Evolutionary conservation across 495 filamentous ascomycete genomes (phyloP), one percentile per base, ranked within the genome.

Genomic region (Geoglossum glabrum): DNA sequence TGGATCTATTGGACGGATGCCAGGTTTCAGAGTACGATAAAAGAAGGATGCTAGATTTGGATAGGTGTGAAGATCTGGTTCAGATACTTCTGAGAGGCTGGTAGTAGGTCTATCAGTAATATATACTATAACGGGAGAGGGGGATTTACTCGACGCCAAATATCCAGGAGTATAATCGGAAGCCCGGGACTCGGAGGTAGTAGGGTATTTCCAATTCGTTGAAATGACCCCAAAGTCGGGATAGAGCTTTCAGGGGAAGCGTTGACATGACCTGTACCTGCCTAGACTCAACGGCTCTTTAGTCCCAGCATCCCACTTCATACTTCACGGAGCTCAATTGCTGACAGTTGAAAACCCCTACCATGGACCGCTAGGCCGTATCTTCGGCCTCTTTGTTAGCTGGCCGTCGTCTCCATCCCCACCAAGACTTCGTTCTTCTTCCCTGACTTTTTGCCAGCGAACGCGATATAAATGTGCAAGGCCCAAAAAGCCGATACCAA

Each of bases 231-330:
- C 92, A 99, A 60, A 94, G 63, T 27, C 93, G 80, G 10, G 89
- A 95, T 57, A 97, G 75, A 38, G 87, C 90, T 70, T 99, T 99
- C 59, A 99, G 71, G 25, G 92, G 92, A 52, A 99, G 72, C 0
- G 90, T 97, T 17, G 87, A 93, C 84, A 99, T 95, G 63, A 97
- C 77, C 67, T 94, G 87, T 25, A 99, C 85, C 65, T 93, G 86
- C 90, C 84, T 86, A 60, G 10, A 28, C 40, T 59, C 36, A 50
- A 56, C 57, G 45, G 60, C 15, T 21, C 21, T 59, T 61, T 46
- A 63, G 34, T 55, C 38, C 59, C 47, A 34, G 26, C 17, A 30
- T 15, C 21, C 25, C 21, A 36, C 30, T 25, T 17, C 10, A 31
- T 21, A 11, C 13, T 57, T 43, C 21, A 43, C 21, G 54, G 23